Conservation (phyloP, 202 grass and related monocot species). For the Carex sylvatica region DNA sequence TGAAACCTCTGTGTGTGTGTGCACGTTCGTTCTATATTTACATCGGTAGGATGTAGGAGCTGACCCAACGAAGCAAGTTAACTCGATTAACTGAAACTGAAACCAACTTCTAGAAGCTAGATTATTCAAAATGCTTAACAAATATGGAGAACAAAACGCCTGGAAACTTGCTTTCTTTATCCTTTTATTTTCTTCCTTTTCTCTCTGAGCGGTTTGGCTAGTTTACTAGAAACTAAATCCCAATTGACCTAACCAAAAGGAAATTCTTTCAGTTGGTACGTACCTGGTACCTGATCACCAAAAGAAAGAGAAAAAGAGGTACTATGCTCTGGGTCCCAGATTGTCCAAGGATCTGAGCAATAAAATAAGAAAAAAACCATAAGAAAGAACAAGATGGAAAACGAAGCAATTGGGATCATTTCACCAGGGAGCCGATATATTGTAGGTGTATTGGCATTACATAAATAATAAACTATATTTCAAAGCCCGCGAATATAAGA, state of each 20-base stretch:
- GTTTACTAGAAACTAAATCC: background rate
- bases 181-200: too few species aligned
- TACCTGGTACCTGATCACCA: background rate
- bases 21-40: background rate
- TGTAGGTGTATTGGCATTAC: background rate
- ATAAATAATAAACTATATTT: background rate
- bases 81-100: background rate
- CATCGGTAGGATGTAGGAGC: background rate
- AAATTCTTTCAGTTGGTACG: background rate
- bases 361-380: background rate
- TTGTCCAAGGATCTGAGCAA: background rate
- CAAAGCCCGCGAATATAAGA: background rate
- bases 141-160: background rate
- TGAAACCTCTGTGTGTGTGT: background rate
- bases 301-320: background rate
- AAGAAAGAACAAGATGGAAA: background rate
- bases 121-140: background rate
- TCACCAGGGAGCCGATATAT: background rate
- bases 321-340: background rate
- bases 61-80: background rate
- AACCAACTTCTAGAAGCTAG: background rate
- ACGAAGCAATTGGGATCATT: background rate
- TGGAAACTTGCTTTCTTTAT: too few species aligned
- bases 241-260: background rate
- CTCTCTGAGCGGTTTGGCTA: too few species aligned